Percentiles rank a stretch among this genome's conserved stretches.
Conservation (phyloP, 352 stramenopile genomes). For the Aphanomyces astaci region DNA sequence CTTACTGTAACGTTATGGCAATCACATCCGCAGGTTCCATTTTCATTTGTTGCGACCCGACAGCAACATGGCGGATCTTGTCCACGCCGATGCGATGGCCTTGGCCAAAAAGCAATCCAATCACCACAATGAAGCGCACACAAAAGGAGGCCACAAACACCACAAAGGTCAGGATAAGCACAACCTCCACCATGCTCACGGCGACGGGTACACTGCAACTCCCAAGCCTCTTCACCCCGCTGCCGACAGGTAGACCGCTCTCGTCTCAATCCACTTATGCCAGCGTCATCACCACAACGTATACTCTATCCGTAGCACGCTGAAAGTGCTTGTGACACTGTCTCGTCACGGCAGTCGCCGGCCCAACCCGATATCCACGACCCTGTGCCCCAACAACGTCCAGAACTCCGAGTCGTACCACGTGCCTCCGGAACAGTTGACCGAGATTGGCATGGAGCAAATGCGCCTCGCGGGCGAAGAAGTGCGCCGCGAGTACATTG, state of each 20-base stretch:
- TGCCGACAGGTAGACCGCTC: neutral
- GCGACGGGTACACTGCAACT: neutral
- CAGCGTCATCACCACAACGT: too few species aligned
- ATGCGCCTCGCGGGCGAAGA: slow-evolving; percentile 59
- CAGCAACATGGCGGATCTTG: neutral
- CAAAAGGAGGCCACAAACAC: neutral
- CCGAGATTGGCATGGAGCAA: slow-evolving; percentile 74
- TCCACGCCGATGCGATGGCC: neutral
- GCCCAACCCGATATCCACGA: slow-evolving; percentile 52
- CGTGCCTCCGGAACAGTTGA: slow-evolving; percentile 73
- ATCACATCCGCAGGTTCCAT: too few species aligned
- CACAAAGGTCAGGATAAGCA: neutral
- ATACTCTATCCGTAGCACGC: slow-evolving; percentile 25
- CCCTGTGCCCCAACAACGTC: slow-evolving; percentile 56
- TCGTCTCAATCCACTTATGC: neutral
- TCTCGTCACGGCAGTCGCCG: slow-evolving; percentile 70
- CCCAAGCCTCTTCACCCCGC: too few species aligned
- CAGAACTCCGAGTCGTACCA: slow-evolving; percentile 66
- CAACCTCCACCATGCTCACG: neutral
- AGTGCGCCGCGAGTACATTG: slow-evolving; percentile 59
- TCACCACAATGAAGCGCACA: neutral
- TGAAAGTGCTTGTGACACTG: slow-evolving; percentile 58
- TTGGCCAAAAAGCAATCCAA: neutral
- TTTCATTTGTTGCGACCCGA: neutral
- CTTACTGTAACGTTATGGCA: too few species aligned